Conservation (phyloP, 108 stramenopile species). For the Nitzschia palea region DNA sequence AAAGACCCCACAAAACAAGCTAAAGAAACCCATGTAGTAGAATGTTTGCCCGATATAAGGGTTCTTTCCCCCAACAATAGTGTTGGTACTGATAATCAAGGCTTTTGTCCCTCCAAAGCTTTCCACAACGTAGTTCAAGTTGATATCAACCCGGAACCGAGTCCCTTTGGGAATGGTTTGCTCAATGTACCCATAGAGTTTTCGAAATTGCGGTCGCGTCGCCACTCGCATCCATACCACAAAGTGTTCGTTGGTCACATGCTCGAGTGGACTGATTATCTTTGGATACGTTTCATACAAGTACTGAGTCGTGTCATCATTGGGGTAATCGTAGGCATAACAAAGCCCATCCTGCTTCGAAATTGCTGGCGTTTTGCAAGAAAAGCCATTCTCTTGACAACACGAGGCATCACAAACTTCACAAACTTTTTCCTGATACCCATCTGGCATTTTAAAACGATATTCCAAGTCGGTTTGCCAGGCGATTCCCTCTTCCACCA, state of each 20-base stretch:
- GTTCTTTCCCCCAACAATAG: slow-evolving; percentile 91
- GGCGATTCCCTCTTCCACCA: slow-evolving; percentile 92
- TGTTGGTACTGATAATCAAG: slow-evolving; percentile 81
- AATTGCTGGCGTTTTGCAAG: slow-evolving; percentile 57
- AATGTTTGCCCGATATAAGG: slow-evolving; percentile 81
- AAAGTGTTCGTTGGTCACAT: slow-evolving; percentile 97
- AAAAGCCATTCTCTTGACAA: slow-evolving; percentile 56
- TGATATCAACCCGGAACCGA: slow-evolving; percentile 69
- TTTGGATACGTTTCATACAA: slow-evolving; percentile 84
- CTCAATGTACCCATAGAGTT: slow-evolving; percentile 95
- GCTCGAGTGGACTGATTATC: slow-evolving; percentile 81
- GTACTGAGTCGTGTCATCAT: slow-evolving; percentile 81
- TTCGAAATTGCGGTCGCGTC: slow-evolving; percentile 91
- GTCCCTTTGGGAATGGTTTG: slow-evolving; percentile 74
- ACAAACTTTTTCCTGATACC: slow-evolving; percentile 64
- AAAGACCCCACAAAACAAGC: slow-evolving; percentile 65
- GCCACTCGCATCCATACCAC: slow-evolving; percentile 99
- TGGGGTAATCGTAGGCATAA: slow-evolving; percentile 88
- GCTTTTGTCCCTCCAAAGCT: slow-evolving; percentile 84
- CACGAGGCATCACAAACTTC: slow-evolving; percentile 53
- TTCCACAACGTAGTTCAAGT: slow-evolving; percentile 88
- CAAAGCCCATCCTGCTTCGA: slow-evolving; percentile 56
- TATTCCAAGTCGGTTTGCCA: slow-evolving; percentile 93
- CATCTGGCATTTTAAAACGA: slow-evolving; percentile 83
- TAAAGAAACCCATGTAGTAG: slow-evolving; percentile 79